A percentile compares a stretch with the other conserved stretches of the same genome.
phyloP scores from a whole-genome alignment of 75 land plant species.

The Sequoiadendron giganteum region DNA sequence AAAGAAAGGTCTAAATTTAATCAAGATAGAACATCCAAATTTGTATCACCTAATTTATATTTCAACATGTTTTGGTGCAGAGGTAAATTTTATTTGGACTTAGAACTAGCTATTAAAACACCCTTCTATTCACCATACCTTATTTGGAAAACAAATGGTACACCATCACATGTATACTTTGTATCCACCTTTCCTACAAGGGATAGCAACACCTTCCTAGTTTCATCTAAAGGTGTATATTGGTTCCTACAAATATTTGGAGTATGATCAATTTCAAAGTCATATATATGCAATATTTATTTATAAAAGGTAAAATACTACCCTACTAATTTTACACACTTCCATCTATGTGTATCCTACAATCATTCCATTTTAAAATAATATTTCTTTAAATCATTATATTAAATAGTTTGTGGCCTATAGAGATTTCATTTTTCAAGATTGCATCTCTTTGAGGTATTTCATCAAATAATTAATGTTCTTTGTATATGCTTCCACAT shows the following conservation, averaged over 20 bases:
- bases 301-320: constrained; percentile 88
- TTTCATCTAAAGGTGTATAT: constrained; percentile 54
- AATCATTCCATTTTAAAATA: no score
- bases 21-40: constrained; percentile 66
- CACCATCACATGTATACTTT: constrained; percentile 41
- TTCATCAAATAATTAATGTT: no score
- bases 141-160: constrained; percentile 89
- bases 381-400: no score
- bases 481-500: no score
- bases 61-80: constrained; percentile 81
- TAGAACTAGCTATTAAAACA: constrained; percentile 89
- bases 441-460: no score
- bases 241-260: constrained; percentile 39
- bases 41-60: constrained; percentile 54
- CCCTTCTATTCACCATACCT: constrained; percentile 94
- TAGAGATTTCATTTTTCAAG: no score
- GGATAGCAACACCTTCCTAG: constrained; percentile 77
- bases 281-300: constrained; percentile 54
- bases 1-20: constrained; percentile 65
- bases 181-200: constrained; percentile 64
- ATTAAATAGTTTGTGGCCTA: no score
- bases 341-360: neutral
- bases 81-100: constrained; percentile 55
- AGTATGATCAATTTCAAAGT: constrained; percentile 55
- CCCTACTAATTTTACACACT: constrained; percentile 92